Conservation (phyloP, 768 basidiomycete genomes). For the Psilocybe cyanescens region DNA sequence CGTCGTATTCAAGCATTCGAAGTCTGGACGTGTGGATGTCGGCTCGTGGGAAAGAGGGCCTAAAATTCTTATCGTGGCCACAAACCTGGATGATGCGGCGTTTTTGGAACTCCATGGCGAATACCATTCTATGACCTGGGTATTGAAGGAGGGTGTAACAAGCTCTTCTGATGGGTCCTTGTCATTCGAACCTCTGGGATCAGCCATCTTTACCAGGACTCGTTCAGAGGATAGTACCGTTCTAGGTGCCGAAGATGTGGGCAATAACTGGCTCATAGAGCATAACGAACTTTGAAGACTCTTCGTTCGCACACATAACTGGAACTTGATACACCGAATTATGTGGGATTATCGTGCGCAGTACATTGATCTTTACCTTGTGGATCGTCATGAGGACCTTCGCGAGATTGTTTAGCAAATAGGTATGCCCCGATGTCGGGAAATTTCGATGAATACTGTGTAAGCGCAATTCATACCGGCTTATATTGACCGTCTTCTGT, state of each 20-base stretch:
- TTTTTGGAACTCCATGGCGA: background rate
- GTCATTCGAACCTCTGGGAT: conserved; percentile 8
- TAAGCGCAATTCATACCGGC: background rate
- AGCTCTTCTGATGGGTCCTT: background rate
- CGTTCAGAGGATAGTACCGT: background rate
- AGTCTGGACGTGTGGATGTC: conserved; percentile 1
- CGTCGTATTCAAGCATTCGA: background rate
- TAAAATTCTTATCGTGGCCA: conserved; percentile 2
- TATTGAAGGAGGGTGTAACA: conserved; percentile 9
- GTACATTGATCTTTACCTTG: too few species aligned
- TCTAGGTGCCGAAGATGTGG: background rate
- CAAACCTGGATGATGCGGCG: conserved; percentile 3
- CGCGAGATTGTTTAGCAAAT: too few species aligned
- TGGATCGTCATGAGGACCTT: too few species aligned
- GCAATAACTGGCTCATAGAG: background rate
- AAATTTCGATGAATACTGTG: too few species aligned
- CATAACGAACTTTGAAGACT: conserved; percentile 8
- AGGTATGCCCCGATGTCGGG: too few species aligned
- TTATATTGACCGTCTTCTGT: background rate
- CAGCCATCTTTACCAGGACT: conserved; percentile 6
- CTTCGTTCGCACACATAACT: background rate
- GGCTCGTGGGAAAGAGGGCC: conserved; percentile 3
- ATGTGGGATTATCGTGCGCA: too few species aligned
- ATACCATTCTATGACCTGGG: background rate
- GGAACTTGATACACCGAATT: too few species aligned